Evolutionary conservation across 306 rosid genomes (phyloP).

Genomic region (Arachis hypogaea): DNA sequence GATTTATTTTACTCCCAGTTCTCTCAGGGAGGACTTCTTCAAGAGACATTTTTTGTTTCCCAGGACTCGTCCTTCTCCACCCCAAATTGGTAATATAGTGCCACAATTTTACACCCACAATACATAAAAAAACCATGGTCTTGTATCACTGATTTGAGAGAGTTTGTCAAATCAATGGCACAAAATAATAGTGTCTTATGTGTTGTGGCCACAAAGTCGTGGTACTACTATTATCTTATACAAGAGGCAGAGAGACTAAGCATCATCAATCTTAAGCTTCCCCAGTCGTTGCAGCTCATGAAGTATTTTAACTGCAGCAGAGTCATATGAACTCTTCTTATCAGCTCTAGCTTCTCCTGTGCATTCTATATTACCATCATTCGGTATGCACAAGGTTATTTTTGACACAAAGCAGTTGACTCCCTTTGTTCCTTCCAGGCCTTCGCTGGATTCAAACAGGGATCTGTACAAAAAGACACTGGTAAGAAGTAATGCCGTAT

Average conservation of each 20-base stretch:
- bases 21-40: background rate
- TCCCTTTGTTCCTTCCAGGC: constrained; percentile 51
- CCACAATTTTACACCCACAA: constrained; percentile 26
- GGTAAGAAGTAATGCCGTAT: constrained; percentile 13
- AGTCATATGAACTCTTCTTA: constrained; percentile 80
- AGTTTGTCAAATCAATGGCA: constrained; percentile 35
- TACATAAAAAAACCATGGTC: background rate
- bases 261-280: constrained; percentile 51
- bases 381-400: constrained; percentile 71
- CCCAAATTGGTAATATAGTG: background rate
- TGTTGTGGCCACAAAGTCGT: background rate
- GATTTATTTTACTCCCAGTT: no score
- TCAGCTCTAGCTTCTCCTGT: constrained; percentile 76
- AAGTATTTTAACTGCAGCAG: constrained; percentile 73
- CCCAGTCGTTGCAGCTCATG: constrained; percentile 65
- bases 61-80: background rate
- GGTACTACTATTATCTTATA: background rate
- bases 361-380: constrained; percentile 58
- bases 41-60: no score
- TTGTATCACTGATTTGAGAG: constrained; percentile 26
- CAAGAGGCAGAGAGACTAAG: constrained; percentile 26
- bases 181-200: constrained; percentile 16
- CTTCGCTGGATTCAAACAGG: constrained; percentile 53
- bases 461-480: constrained; percentile 47
- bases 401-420: constrained; percentile 63